Evolutionary conservation across 192 early-diverging fungal species (phyloP), one percentile per base, ranked within the genome.

Genomic region (Entophlyctis helioformis): DNA sequence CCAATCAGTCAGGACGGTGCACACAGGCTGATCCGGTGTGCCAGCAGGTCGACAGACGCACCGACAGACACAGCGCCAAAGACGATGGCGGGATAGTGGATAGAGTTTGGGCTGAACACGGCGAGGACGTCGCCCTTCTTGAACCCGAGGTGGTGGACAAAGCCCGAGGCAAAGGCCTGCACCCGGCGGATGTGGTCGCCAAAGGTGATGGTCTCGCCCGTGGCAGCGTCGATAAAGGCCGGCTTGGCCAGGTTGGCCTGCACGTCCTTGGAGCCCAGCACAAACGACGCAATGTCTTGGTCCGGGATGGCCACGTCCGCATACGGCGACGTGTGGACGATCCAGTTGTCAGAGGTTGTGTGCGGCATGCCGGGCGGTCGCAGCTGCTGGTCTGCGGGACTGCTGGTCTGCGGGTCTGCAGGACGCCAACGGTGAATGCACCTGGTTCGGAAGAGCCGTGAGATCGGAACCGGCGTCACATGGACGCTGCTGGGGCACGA

Each of bases 41-140:
- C 86, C 69, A 2, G 78, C 60, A 16, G 50, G 32, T 39, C 43
- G 42, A 13, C 7, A 8, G 8, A 7, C 8, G 25, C 72, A 24
- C 84, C 76, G 4, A 73, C 72, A 47, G 73, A 71, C 11, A 85
- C 65, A 24, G 77, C 59, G 20, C 77, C 76, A 37, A 84, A 62
- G 13, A 80, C 54, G 10, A 69, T 72, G 23, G 78, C 53, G 19
- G 83, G 76, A 56, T 78, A 76, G 41, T 64, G 46, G 33, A 78
- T 67, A 16, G 72, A 67, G 63, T 89, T 91, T 23, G 81, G 85
- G 4, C 82, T 59, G 27, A 82, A 71, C 10, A 86, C 54, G 18
- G 73, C 83, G 11, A 90, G 60, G 13, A 78, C 71, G 39, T 89
- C 80, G 13, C 82, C 82, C 21, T 69, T 72, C 24, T 74, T 66